Evolutionary conservation across 2,329 filamentous ascomycete species (phyloP), one percentile per base, ranked within the genome.

Genomic region (Colletotrichum echinochloae): DNA sequence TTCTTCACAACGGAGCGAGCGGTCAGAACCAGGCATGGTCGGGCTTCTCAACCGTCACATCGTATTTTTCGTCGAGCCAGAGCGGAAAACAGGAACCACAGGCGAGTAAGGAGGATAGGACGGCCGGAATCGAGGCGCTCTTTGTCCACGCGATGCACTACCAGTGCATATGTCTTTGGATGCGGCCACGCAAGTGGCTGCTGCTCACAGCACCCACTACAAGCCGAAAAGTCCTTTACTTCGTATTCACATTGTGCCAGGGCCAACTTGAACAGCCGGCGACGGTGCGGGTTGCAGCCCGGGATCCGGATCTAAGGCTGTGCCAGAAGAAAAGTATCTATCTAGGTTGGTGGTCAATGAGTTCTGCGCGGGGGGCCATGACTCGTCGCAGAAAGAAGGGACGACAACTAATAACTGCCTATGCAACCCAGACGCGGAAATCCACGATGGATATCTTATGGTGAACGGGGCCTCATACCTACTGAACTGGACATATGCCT

Each of bases 291-390:
- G 9, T 39, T 5, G 37, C 37, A 20, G 39, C 12, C n/a, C 28
- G 26, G 12, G 26, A 48, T 60, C 39, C 12, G 28, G 26, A 35
- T 60, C 14, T 14, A 46, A 56, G 64, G 46, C 48, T 16, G 16
- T 30, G 41, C 28, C 51, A 41, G 52, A 49, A 26, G 20, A 12
- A 59, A 59, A 59, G 35, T 23, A 59, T 30, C 35, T 30, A 59
- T 33, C 28, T 39, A 56, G 30, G 30, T 61, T 44, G 26, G 33
- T 33, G 48, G 37, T 28, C 65, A 30, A 52, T 56, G 56, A 56
- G 54, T 65, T 46, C 46, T 61, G 16, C 33, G n/a, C 49, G 57
- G 66, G 51, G 56, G 65, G 61, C 60, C 70, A 70, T 72, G 70
- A 72, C 70, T 72, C 70, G 70, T 51, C 60, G 26, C 26, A 62